Evolutionary conservation across 148 eudicot species (phyloP).

Genomic region (Heliosperma pusillum): DNA sequence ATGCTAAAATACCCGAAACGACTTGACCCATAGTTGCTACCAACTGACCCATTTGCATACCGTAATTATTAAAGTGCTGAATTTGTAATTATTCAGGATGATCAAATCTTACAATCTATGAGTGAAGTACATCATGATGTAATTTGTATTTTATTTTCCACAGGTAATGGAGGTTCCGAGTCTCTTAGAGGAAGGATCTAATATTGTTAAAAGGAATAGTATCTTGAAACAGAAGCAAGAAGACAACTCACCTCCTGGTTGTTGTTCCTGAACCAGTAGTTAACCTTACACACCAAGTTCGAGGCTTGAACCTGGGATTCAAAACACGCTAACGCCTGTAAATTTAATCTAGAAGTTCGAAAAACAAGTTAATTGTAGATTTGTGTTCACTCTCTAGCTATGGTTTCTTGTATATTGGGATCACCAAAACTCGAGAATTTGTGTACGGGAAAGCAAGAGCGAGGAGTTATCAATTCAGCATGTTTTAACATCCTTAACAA

Average conservation of each 20-base stretch:
- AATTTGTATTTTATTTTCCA: neutral
- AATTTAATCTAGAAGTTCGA: constrained; percentile 11
- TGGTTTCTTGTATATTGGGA: constrained; percentile 1
- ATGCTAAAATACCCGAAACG: no score
- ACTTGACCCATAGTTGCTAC: no score
- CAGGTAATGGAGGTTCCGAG: constrained; percentile 97
- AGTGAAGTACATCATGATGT: no score
- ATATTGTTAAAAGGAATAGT: constrained; percentile 62
- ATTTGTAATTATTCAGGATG: no score
- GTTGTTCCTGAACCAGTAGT: constrained; percentile 50
- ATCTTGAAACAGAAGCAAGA: constrained; percentile 75
- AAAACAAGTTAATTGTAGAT: no score
- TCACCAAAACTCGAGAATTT: no score
- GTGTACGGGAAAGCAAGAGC: no score
- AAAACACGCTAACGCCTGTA: constrained; percentile 14
- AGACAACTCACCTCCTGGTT: constrained; percentile 34
- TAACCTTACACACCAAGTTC: neutral
- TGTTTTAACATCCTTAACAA: no score
- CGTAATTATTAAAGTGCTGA: no score
- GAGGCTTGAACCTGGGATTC: neutral
- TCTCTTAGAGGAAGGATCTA: constrained; percentile 86
- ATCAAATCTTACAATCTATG: no score
- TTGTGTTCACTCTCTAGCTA: neutral
- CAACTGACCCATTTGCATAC: no score
- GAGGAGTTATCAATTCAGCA: no score